These are phyloP conservation scores for Heterobasidion irregulare DNA, from an alignment of 1,284 basidiomycete genomes.

Conservation along the genomic window DNA sequence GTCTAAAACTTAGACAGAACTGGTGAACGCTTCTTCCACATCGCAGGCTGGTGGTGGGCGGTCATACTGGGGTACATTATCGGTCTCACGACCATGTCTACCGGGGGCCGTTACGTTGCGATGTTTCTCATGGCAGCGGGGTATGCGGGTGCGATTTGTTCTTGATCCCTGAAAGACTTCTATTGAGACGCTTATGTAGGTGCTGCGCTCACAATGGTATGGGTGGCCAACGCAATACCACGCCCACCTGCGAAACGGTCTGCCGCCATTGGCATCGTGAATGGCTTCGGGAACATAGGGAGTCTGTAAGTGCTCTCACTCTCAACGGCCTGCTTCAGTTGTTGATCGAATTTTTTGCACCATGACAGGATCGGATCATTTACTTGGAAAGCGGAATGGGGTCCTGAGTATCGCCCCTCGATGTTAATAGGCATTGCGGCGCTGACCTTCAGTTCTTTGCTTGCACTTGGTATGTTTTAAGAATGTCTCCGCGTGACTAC, in stretches of 20 bases:
- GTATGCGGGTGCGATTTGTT: background rate
- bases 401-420: slow-evolving; percentile 28
- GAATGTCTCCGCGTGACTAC: too few relatives aligned
- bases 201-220: slow-evolving; percentile 50
- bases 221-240: slow-evolving; percentile 56
- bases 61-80: slow-evolving; percentile 59
- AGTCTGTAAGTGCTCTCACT: slow-evolving; percentile 21
- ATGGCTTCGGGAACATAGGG: slow-evolving; percentile 31
- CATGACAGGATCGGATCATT: slow-evolving; percentile 26
- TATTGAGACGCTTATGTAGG: slow-evolving; percentile 23
- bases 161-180: too few relatives aligned
- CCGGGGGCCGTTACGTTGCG: slow-evolving; percentile 52
- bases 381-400: slow-evolving; percentile 29
- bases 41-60: slow-evolving; percentile 51
- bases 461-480: slow-evolving; percentile 19
- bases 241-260: slow-evolving; percentile 55
- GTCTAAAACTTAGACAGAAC: slow-evolving; percentile 33
- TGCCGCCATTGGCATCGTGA: slow-evolving; percentile 35
- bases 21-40: slow-evolving; percentile 65
- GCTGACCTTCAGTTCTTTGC: slow-evolving; percentile 17
- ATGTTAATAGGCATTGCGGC: slow-evolving; percentile 27
- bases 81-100: slow-evolving; percentile 43
- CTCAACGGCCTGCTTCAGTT: background rate
- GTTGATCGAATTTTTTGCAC: background rate
- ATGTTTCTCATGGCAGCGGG: slow-evolving; percentile 1